Base-by-base conservation (phyloP, 345 rosid genomes). In the Gossypium longicalyx region DNA sequence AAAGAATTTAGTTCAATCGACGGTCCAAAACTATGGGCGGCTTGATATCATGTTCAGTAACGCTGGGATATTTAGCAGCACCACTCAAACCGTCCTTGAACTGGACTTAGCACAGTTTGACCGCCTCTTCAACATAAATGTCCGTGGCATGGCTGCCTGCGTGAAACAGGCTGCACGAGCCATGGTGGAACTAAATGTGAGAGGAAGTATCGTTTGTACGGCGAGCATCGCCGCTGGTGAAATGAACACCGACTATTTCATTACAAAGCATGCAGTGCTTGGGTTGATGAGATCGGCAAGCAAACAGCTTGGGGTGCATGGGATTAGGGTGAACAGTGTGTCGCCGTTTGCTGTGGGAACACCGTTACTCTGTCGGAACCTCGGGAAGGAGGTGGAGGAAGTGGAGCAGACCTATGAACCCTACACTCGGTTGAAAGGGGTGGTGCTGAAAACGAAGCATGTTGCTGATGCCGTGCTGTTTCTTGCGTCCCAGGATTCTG, bases 31-130 rank as follows among this genome's bases (percentile, higher is more conserved):
- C 3, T 15, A 73, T 48, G 57, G 58, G 0, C 68, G 51, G 68
- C 76, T 73, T 9, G 76, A 73, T 15, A 73, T 73, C 56, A 73
- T 60, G 76, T 73, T 73, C 19, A 60, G 76, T 41, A 60, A 73
- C 22, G 76, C 19, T 13, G 76, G 68, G 10, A 25, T 44, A 9
- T 9, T 73, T 7, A 44, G 44, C 9, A 66, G 27, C 27, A 25
- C 68, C 2, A 41, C 62, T 9, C 76, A 73, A 41, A 60, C 27
- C 43, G 57, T 73, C 20, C 58, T 73, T 3, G 47, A 73, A 16
- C 68, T 73, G 6, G 76, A 73, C 41, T 25, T 73, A 2, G 19
- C 68, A 2, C 12, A 12, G 1, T 25, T 73, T 10, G 76, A 73
- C 44, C 76, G 45, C 2, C 38, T 73, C 17, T 20, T 60, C 23